A percentile compares a stretch with the other conserved stretches of the same genome.
phyloP scores from a whole-genome alignment of 164 flowering plant species.

The Chloranthus sessilifolius region DNA sequence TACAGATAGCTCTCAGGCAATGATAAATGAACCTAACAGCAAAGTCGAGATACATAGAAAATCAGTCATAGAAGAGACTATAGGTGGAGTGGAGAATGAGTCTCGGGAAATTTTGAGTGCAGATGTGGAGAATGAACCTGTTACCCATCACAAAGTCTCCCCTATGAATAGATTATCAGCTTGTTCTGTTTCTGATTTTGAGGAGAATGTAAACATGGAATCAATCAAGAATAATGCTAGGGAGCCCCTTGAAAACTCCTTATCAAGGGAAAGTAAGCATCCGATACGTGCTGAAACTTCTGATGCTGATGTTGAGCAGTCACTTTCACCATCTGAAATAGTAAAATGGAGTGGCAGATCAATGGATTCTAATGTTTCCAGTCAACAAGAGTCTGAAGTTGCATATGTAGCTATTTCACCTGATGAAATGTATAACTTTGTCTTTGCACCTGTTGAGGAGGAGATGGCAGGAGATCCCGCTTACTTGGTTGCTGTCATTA shows the following conservation, averaged over 20 bases:
- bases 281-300: conserved; percentile 23
- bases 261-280: conserved; percentile 12
- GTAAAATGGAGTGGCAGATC: conserved; percentile 23
- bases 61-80: conserved; percentile 9
- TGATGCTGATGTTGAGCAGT: conserved; percentile 22
- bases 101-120: conserved; percentile 2
- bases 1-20: conserved; percentile 14
- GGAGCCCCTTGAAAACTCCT: conserved; percentile 3
- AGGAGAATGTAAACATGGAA: conserved; percentile 30
- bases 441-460: conserved; percentile 82
- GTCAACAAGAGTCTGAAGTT: conserved; percentile 41
- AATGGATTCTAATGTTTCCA: conserved; percentile 38
- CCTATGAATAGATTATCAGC: conserved; percentile 16
- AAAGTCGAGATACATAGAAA: conserved; percentile 19
- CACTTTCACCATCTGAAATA: conserved; percentile 32
- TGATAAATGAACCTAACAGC: conserved; percentile 27
- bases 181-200: conserved; percentile 48
- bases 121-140: conserved; percentile 20
- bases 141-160: conserved; percentile 9
- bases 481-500: conserved; percentile 67
- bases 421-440: conserved; percentile 73
- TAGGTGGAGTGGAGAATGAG: conserved; percentile 7
- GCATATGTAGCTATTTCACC: conserved; percentile 75
- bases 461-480: conserved; percentile 81
- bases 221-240: conserved; percentile 9